Evolutionary conservation across 2,329 filamentous ascomycete species (phyloP), one percentile per base, ranked within the genome.

Genomic region (Colletotrichum filicis): DNA sequence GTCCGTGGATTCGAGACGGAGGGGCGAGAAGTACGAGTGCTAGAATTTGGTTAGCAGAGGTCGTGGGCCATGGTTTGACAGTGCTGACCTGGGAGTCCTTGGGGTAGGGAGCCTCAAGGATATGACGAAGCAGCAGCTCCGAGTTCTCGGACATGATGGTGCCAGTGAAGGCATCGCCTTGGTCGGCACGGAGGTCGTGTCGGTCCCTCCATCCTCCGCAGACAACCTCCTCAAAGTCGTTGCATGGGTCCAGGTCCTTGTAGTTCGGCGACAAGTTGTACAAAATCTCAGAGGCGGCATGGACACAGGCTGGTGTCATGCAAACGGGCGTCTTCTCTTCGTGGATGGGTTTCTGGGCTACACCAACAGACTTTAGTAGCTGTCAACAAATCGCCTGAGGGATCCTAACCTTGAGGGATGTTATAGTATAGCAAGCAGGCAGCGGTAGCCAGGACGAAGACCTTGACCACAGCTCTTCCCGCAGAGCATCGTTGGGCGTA

Each of bases 141-240:
- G 88, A 88, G 71, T 87, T 87, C 78, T 93, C 91, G 24, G 82
- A 83, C 89, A 93, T 91, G 73, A 90, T 85, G 2, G 87, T 89
- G 28, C 87, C 87, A 2, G 91, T 89, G 73, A 91, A 92, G 42
- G 87, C 87, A 76, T 87, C 86, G 42, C 88, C 87, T 74, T 91
- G 89, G 77, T 94, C 92, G 4, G 90, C 83, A 3, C 92, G 88
- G 71, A 94, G 87, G 76, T 93, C 91, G 81, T 93, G 89, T 11
- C 84, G 86, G 26, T 89, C 85, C 65, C 87, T 85, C 88, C 92
- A 94, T 12, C 92, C 92, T 68, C 90, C 91, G 76, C 92, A 94
- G 24, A 91, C 90, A 68, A 91, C 87, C 78, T 91, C 85, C 73
- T 93, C 90, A 73, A 94, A 94, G 77, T 93, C 82, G n/a, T 85